Percentiles rank a stretch among this genome's conserved stretches.
These are phyloP conservation scores for Coemansia sp. DNA, from an alignment of 192 early-diverging fungal species.

Conservation along the genomic window DNA sequence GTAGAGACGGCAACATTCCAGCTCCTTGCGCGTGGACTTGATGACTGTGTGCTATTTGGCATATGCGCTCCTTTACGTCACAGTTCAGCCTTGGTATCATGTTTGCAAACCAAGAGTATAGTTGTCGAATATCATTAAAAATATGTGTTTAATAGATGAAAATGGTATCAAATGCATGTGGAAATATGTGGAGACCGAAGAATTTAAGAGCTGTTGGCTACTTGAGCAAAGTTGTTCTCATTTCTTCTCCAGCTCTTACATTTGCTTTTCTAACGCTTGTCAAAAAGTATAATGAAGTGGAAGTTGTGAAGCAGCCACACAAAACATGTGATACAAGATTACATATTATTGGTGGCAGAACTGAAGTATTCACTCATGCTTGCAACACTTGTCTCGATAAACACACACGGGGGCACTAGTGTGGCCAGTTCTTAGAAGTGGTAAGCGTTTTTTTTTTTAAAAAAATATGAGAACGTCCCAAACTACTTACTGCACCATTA, in stretches of 20 bases:
- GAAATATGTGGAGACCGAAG: neutral
- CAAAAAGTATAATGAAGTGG: neutral
- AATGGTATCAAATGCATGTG: neutral
- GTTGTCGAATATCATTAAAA: no score
- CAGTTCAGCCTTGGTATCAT: constrained; percentile 23
- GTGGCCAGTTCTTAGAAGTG: neutral
- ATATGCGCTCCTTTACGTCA: constrained; percentile 50
- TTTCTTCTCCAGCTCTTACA: neutral
- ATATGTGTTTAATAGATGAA: no score
- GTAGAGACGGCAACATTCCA: neutral
- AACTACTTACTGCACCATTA: neutral
- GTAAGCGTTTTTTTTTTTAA: neutral
- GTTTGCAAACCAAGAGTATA: neutral
- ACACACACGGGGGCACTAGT: neutral
- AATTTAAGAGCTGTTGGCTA: no score
- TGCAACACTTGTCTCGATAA: neutral
- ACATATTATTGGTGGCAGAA: neutral
- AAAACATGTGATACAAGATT: neutral
- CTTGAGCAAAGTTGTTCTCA: neutral
- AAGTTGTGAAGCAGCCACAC: neutral
- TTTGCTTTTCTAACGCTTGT: neutral
- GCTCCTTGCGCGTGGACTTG: neutral
- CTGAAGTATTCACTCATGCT: neutral
- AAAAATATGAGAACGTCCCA: neutral
- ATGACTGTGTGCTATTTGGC: constrained; percentile 20